Evolutionary conservation across 2,329 filamentous ascomycete genomes (phyloP).

Genomic region (Penicillium sp.): DNA sequence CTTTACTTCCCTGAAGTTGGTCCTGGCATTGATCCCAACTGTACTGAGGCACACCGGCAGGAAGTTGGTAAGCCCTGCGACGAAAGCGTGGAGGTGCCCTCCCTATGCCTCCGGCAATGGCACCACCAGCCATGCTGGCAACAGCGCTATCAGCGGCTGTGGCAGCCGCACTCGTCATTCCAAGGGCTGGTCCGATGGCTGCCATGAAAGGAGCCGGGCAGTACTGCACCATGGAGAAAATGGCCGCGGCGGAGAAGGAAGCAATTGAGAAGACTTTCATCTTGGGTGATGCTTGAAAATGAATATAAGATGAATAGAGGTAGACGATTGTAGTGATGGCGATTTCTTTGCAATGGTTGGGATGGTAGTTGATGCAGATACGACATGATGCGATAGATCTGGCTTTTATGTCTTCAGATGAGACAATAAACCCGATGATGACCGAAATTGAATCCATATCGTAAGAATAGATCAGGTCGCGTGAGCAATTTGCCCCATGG

Average conservation of each 20-base stretch:
- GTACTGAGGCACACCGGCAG: constrained; percentile 6
- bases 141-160: constrained; percentile 1
- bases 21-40: constrained; percentile 4
- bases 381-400: no score
- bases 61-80: background rate
- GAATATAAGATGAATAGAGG: no score
- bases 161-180: background rate
- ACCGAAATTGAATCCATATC: no score
- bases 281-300: background rate
- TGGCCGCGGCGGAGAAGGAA: background rate
- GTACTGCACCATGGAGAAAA: constrained; percentile 6
- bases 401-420: no score
- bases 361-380: no score
- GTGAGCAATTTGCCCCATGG: no score
- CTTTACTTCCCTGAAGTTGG: background rate
- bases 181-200: background rate
- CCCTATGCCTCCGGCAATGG: constrained; percentile 2
- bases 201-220: constrained; percentile 2
- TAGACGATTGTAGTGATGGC: no score
- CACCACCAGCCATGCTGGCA: constrained; percentile 4
- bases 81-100: background rate
- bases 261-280: constrained; percentile 3
- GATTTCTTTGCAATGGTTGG: no score
- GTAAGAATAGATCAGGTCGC: no score
- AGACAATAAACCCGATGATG: no score